Conservation (phyloP, 1,284 basidiomycete species). For the Trametes versicolor region DNA sequence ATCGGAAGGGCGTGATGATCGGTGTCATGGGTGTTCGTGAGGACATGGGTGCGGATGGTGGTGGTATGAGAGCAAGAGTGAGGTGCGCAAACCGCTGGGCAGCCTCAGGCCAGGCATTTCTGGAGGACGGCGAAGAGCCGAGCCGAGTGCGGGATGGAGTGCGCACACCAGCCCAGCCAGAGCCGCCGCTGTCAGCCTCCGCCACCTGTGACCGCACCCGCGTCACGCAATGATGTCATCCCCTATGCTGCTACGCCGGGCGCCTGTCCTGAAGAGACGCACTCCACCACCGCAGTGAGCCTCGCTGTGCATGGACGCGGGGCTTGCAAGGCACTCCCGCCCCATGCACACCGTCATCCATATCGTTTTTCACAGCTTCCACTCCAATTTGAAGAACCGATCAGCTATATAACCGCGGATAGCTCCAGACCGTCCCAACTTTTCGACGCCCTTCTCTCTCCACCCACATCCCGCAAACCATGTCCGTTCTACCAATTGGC, state of each 20-base stretch:
- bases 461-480: not conserved
- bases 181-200: not conserved
- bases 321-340: not conserved
- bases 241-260: not conserved
- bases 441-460: too few species aligned
- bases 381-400: not conserved
- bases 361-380: not conserved
- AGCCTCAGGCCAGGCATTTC: not conserved
- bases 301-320: not conserved
- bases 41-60: conserved; percentile 9
- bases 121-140: conserved; percentile 9
- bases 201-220: not conserved
- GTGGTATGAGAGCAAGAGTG: conserved; percentile 5
- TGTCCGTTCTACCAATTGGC: conserved; percentile 11
- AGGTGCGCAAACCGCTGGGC: not conserved
- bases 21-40: not conserved
- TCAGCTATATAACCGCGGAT: not conserved
- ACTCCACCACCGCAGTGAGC: not conserved
- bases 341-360: not conserved
- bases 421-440: too few species aligned
- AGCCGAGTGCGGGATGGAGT: not conserved
- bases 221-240: conserved; percentile 5
- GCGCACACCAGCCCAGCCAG: not conserved
- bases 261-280: not conserved
- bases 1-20: not conserved